Conservation (phyloP, 768 basidiomycete genomes). For the Fibroporia radiculosa region DNA sequence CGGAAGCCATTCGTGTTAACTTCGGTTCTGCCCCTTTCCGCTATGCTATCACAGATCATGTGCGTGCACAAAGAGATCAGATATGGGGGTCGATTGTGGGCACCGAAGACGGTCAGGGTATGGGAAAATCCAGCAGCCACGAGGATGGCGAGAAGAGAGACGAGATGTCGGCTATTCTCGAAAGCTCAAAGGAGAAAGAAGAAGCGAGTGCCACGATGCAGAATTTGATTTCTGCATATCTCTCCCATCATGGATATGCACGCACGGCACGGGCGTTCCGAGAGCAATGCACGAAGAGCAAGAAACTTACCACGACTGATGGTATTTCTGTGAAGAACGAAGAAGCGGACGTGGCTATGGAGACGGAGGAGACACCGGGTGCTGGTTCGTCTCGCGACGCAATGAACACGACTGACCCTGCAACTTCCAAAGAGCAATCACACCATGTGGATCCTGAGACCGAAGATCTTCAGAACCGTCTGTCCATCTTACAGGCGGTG, state of each 20-base stretch:
- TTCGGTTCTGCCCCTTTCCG: constrained; percentile 83
- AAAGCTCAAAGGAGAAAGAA: constrained; percentile 23
- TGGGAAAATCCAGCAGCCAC: constrained; percentile 1
- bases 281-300: constrained; percentile 31
- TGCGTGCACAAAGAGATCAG: constrained; percentile 57
- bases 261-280: constrained; percentile 64
- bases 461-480: constrained; percentile 57
- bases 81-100: constrained; percentile 64
- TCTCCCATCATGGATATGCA: constrained; percentile 80
- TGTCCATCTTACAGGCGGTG: constrained; percentile 64
- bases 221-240: constrained; percentile 69
- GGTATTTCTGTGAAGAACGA: constrained; percentile 5
- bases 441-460: constrained; percentile 21
- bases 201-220: constrained; percentile 56
- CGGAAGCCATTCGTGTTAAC: constrained; percentile 78
- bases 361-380: constrained; percentile 9
- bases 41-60: constrained; percentile 86
- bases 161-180: background rate
- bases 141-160: constrained; percentile 3
- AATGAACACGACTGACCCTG: background rate
- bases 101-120: background rate
- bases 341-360: constrained; percentile 12
- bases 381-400: background rate
- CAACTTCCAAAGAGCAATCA: background rate
- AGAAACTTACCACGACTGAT: background rate